A percentile compares a stretch with the other conserved stretches of the same genome.
Conservation (phyloP, 495 filamentous ascomycete species). For the Aspergillus ellipticus region DNA sequence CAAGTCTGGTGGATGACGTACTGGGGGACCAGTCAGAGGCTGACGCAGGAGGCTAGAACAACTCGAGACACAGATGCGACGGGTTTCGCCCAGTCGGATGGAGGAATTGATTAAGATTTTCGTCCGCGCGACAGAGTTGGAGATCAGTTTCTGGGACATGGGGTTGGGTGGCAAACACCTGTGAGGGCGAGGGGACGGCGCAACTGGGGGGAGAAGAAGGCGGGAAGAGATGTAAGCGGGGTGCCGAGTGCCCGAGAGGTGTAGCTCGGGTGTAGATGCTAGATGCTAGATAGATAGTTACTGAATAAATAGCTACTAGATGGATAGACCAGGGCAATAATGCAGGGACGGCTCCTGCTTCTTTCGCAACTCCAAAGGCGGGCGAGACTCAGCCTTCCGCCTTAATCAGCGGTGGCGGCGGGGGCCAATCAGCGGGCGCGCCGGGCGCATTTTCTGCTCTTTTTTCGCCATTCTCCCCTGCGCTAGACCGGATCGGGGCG, state of each 20-base stretch:
- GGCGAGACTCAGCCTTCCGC: not conserved
- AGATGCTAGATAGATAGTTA: too few species aligned
- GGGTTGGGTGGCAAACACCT: conserved; percentile 39
- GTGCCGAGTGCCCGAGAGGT: not conserved
- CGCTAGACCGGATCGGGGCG: conserved; percentile 17
- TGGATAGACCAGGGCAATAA: too few species aligned
- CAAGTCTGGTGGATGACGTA: conserved; percentile 8
- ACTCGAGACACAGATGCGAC: conserved; percentile 64
- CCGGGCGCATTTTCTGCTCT: not conserved
- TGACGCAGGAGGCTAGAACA: conserved; percentile 49
- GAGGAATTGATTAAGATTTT: conserved; percentile 82
- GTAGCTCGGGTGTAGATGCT: too few species aligned
- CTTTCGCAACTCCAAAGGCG: too few species aligned
- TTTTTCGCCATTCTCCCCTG: conserved; percentile 23
- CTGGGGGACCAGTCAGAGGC: not conserved
- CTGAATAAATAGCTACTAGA: too few species aligned
- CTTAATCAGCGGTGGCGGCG: not conserved
- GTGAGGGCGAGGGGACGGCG: not conserved
- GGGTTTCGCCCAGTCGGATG: conserved; percentile 68
- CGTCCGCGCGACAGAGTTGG: conserved; percentile 84
- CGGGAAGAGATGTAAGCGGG: not conserved
- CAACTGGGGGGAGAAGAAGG: not conserved
- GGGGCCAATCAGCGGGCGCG: not conserved
- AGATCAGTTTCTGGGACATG: conserved; percentile 88
- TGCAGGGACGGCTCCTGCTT: too few species aligned